Base-by-base conservation (phyloP, 2,329 filamentous ascomycete species). In the Colletotrichum caudatum region DNA sequence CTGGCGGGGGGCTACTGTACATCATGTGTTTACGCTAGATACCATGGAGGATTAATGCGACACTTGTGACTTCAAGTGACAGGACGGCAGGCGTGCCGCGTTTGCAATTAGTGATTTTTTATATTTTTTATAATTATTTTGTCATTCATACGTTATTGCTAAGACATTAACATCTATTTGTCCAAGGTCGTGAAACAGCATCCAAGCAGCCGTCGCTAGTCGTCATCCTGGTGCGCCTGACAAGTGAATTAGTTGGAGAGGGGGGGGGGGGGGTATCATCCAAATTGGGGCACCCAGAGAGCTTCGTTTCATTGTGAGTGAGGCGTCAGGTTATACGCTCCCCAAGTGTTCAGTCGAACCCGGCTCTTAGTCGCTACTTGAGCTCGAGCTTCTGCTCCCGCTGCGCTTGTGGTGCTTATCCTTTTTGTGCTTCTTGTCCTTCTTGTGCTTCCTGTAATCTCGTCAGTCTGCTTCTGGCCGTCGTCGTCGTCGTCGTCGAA, bases 381-480 rank as follows among this genome's bases (percentile, higher is more conserved):
- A 74, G 16, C 69, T 69, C 7, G 73, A 73, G 26, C 62, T 72
- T 46, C 72, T 56, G 39, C 65, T 74, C 29, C 65, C 69, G 48
- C 69, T 62, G 54, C 65, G 66, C 71, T 73, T 74, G 58, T 60
- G 62, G 48, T 69, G 57, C 64, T 72, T 72, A 39, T 74, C 69
- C 51, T 72, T 63, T 77, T 81, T 81, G 39, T 78, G 63, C 74
- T 79, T 79, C 77, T 81, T 79, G 37, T 81, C 62, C 73, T 78
- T 79, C 46, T 77, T 73, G n/a, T 69, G 44, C n/a, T 70, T 72
- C 54, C 56, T 73, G 18, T n/a, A 23, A 59, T 54, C 61, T 51
- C 57, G 53, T 37, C 18, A n/a, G 26, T 18, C 23, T 1, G 35
- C 12, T 16, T 9, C 46, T 35, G 54, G 3, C 39, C 29, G 3